Percentiles rank a stretch among this genome's conserved stretches.
These are phyloP conservation scores for Saccharomyces hybrid DNA, from an alignment of 1,139 yeast genomes.

Conservation along the genomic window DNA sequence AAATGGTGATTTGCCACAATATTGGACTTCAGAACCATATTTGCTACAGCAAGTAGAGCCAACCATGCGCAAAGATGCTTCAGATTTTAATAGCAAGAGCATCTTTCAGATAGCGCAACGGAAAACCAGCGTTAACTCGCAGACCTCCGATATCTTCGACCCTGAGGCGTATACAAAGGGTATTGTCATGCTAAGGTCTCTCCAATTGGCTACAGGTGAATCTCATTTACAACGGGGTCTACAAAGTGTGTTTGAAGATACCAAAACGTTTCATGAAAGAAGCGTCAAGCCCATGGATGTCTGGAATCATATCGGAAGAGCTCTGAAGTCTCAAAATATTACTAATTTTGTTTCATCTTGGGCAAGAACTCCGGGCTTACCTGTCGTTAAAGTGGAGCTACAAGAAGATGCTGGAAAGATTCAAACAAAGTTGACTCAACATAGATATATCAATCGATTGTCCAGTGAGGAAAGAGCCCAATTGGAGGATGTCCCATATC, in stretches of 20 bases:
- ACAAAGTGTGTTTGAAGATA: conserved; percentile 35
- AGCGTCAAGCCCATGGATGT: conserved; percentile 49
- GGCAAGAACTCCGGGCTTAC: conserved; percentile 53
- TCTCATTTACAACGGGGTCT: conserved; percentile 36
- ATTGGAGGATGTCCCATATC: conserved; percentile 31
- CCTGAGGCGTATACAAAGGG: conserved; percentile 59
- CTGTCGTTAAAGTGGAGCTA: conserved; percentile 40
- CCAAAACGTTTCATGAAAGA: conserved; percentile 27
- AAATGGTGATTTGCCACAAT: conserved; percentile 23
- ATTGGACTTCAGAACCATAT: conserved; percentile 23
- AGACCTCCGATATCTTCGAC: conserved; percentile 42
- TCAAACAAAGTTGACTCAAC: conserved; percentile 42
- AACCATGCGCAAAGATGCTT: conserved; percentile 37
- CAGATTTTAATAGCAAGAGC: conserved; percentile 31
- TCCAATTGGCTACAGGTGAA: conserved; percentile 41
- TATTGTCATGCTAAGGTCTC: conserved; percentile 49
- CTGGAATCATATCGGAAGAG: conserved; percentile 38
- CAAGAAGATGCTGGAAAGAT: conserved; percentile 23
- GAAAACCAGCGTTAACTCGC: conserved; percentile 25
- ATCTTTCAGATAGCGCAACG: conserved; percentile 27
- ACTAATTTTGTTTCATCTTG: conserved; percentile 50
- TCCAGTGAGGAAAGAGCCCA: conserved; percentile 11
- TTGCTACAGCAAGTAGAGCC: conserved; percentile 34
- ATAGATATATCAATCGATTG: conserved; percentile 35
- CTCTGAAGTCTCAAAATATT: conserved; percentile 32